Conservation (phyloP, 352 stramenopile species). For the Globisporangium orthogonon region DNA sequence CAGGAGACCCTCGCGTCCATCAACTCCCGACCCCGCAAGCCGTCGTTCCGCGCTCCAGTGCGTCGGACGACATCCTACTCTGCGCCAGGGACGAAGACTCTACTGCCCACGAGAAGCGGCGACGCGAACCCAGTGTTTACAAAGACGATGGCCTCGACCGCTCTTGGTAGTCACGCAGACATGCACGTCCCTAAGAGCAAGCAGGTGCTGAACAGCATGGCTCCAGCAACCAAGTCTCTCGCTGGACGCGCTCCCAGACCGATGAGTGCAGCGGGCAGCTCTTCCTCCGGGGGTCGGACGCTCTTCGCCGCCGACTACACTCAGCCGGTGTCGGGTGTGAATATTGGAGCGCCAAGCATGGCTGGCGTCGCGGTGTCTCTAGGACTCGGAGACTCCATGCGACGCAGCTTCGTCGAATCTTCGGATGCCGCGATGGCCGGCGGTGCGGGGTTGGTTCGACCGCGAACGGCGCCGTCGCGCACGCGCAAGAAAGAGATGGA, state of each 20-base stretch:
- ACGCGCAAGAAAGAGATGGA: conserved; percentile 36
- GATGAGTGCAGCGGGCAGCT: neutral
- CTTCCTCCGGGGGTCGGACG: neutral
- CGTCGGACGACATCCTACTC: conserved; percentile 19
- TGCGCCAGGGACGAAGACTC: conserved; percentile 13
- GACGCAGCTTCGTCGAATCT: conserved; percentile 4
- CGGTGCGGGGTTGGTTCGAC: conserved; percentile 8
- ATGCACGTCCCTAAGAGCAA: conserved; percentile 3
- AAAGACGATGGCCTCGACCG: conserved; percentile 8
- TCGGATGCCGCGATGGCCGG: neutral
- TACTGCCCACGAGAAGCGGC: conserved; percentile 15
- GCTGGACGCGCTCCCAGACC: conserved; percentile 9
- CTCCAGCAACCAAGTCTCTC: conserved; percentile 10
- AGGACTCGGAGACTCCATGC: conserved; percentile 6
- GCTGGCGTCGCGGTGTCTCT: neutral
- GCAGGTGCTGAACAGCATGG: conserved; percentile 4
- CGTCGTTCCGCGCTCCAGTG: conserved; percentile 2
- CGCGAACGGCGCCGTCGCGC: conserved; percentile 33
- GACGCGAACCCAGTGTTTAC: conserved; percentile 12
- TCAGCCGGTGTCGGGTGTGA: neutral
- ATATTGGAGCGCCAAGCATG: neutral
- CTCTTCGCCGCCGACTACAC: conserved; percentile 15
- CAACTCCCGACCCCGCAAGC: conserved; percentile 36
- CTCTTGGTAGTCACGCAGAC: neutral
- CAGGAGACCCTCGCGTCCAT: conserved; percentile 46